Base-by-base conservation (phyloP, 2,329 filamentous ascomycete genomes). In the Penicillium italicum region DNA sequence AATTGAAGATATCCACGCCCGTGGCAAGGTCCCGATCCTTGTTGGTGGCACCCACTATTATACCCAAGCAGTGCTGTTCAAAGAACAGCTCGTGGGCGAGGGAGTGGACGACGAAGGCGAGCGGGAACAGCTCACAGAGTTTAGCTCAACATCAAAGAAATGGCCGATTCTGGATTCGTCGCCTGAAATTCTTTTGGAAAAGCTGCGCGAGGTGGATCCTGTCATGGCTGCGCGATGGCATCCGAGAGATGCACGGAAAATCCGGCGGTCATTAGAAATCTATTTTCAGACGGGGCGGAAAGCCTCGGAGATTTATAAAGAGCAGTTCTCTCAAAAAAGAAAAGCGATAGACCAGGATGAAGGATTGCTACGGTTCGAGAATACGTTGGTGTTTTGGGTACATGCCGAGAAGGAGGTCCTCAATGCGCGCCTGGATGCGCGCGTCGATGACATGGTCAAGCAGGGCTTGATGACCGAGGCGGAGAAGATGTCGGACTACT, bases 11-110 rank as follows among this genome's bases (percentile, higher is more conserved):
- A 96, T 99, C 51, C 83, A 88, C 47, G 78, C 77, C 8, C 82
- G 93, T 65, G 90, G 91, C 0, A 89, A 88, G 59, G 73, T 97
- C 12, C 94, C 94, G 0, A 91, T 99, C 28, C 76, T 99, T 0
- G 94, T 97, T 1, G 94, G 94, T 26, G 94, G 94, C 9, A 96
- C 93, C 11, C 91, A 96, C 67, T 99, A 97, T 76, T 99, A 99
- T 69, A 88, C 90, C 0, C 91, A 97, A 66, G 86, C 90, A 0
- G 80, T 99, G 16, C 80, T 99, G 3, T 96, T 97, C 70, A 83
- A 89, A 33, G 85, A 92, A 61, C 81, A 82, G 16, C 73, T 92
- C 7, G 79, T 89, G 1, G 77, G 57, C 38, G 66, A 69, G 28
- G 66, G 63, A 2, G 54, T 62, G 7, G 67, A 66, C 18, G 61